Base-by-base conservation (phyloP, 2,329 filamentous ascomycete genomes). In the Ceratocystis harringtonii region DNA sequence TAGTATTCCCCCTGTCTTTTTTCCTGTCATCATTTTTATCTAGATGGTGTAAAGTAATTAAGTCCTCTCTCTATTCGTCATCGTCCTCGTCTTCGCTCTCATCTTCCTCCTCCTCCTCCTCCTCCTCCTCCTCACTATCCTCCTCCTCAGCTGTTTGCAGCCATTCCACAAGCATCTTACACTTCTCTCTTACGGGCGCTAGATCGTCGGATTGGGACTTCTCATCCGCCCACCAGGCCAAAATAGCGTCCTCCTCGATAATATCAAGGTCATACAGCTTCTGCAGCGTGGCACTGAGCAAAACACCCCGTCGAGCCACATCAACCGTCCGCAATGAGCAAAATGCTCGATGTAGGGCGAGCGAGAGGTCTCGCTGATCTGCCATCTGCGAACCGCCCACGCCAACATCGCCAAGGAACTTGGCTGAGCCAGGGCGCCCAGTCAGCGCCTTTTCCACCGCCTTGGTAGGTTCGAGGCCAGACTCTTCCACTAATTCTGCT, bases 181-280 rank as follows among this genome's bases (percentile, higher is more conserved):
- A 90, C 76, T 88, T 88, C 68, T 82, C 83, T 73, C 86, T 86
- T 17, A 96, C 83, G 62, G 77, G 81, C 67, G 76, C 75, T 64
- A 83, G 82, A 65, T 88, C 87, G 15, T 79, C 84, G 65, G 84
- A 85, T 28, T 76, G 81, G 5, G 87, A 86, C 71, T 85, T 75
- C 61, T 81, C 80, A 73, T 95, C 87, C 22, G 79, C 82, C 92
- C 92, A 97, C 94, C 94, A 99, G 61, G 82, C 81, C 71, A 92
- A 77, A 69, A 96, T 89, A 0, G 88, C 91, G 52, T 96, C 92
- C 72, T 96, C 90, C 73, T 96, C 90, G 1, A 96, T 76, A 17
- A 95, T 81, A 69, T 97, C 94, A 61, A 88, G 76, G 69, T 88
- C 84, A 73, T 95, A 95, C 63, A 97, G 79, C 74, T 91, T 89